Evolutionary conservation across 768 basidiomycete species (phyloP), one percentile per base, ranked within the genome.

Genomic region (Auriculariales sp.): DNA sequence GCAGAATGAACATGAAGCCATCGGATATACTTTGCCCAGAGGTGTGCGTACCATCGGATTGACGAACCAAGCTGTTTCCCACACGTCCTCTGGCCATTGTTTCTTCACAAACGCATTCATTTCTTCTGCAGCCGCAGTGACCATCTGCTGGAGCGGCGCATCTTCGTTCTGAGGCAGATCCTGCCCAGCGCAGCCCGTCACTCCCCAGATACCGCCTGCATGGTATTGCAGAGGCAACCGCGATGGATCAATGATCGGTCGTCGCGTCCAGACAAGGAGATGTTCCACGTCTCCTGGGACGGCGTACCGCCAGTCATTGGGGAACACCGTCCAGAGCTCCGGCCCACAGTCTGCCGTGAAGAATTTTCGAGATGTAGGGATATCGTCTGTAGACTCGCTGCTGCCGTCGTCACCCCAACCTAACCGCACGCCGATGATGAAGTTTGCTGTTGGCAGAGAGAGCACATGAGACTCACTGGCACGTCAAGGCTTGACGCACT

Each of bases 41-140:
- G 46, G 17, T 25, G 46, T 4, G 63, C 83, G 60, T 57, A 91
- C 88, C 47, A 80, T 83, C 33, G 88, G 88, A 59, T 91, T 91
- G 36, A 88, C 82, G 58, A 90, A 90, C 89, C 89, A 92, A 2
- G 84, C 85, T 0, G 86, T 87, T 64, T 92, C 89, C 87, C 85
- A 92, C n/a, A 74, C 72, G 4, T 58, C 61, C 58, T 87, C 83
- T 14, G 58, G 56, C 89, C 89, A 91, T 45, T 77, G 66, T 44
- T 68, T 69, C 60, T 64, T 69, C 12, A 92, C 74, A 61, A 82
- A 90, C 46, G 62, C 63, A 29, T 74, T 68, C 35, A 88, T 75
- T 54, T 84, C 78, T 35, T 55, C 60, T 4, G 78, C 79, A 3
- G 76, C 80, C 3, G 25, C 44, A 11, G 42, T 28, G 32, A 59